Evolutionary conservation across 768 basidiomycete species (phyloP), one percentile per base, ranked within the genome.

Genomic region (Tulasnella sp.): DNA sequence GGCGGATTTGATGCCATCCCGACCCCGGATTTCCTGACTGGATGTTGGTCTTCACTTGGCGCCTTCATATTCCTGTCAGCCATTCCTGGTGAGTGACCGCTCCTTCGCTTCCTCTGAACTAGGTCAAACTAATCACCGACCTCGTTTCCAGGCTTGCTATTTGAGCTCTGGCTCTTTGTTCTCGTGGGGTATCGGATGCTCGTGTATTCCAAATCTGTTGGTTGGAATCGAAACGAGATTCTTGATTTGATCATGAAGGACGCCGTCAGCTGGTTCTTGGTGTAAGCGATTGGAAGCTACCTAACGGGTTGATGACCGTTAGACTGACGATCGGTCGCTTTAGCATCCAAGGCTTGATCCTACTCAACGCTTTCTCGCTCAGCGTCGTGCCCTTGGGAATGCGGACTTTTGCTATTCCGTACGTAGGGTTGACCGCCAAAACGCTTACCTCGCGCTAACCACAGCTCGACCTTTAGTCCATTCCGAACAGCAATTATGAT

Each of bases 401-500:
- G 48, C 46, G 75, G 26, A 67, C 57, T 29, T 39, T 61, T n/a
- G 55, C 75, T 18, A 29, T 75, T n/a, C 75, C 75, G 75, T 75
- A 67, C 3, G 75, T 57, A 10, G n/a, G 20, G 11, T n/a, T 55
- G 35, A 20, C 42, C 73, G 20, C 11, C 55, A 1, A 61, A 15
- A 39, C 15, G 10, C 26, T 16, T 26, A 18, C 35, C 18, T 20
- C 3, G n/a, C 35, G 35, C 55, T 72, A 29, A 70, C 70, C 67
- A 20, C 9, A 51, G 48, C 48, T 23, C 20, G 5, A 51, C 55
- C 1, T 7, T 71, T 29, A 77, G 77, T n/a, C 15, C 46, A 44
- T 70, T 77, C 55, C 77, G 77, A 70, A 70, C 40, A 7, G 32
- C 55, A n/a, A 57, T 77, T n/a, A 71, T 77, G 15, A 77, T 77